Evolutionary conservation across 2,329 filamentous ascomycete species (phyloP).

Genomic region (Fusarium protoensiforme): DNA sequence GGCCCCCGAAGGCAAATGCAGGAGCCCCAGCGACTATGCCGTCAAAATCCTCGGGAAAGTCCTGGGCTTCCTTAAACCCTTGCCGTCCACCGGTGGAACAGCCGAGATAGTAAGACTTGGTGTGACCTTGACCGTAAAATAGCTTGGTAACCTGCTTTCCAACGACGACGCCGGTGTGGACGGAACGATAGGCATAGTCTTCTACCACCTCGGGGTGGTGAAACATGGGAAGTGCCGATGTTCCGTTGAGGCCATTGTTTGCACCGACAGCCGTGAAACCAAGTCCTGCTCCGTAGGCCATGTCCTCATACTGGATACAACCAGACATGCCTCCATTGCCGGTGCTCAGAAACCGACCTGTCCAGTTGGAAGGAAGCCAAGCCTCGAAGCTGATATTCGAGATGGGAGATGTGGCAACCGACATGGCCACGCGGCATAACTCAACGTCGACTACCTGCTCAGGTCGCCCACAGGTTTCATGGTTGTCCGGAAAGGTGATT

Average conservation of each 20-base stretch:
- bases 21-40: constrained; percentile 60
- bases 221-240: constrained; percentile 18
- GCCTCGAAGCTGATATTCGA: constrained; percentile 49
- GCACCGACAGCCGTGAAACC: constrained; percentile 60
- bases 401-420: constrained; percentile 20
- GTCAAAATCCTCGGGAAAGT: constrained; percentile 68
- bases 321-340: constrained; percentile 62
- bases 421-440: constrained; percentile 32
- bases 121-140: constrained; percentile 57
- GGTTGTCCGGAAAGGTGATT: constrained; percentile 25
- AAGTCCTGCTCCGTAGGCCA: constrained; percentile 48
- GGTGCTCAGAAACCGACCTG: constrained; percentile 59
- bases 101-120: constrained; percentile 66
- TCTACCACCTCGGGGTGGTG: constrained; percentile 21
- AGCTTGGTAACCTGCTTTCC: constrained; percentile 23
- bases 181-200: constrained; percentile 33
- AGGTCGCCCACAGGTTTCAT: constrained; percentile 23
- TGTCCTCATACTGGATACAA: constrained; percentile 55
- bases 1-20: constrained; percentile 54
- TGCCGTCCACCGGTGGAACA: constrained; percentile 71
- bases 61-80: constrained; percentile 64
- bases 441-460: constrained; percentile 26
- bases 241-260: constrained; percentile 52
- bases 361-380: constrained; percentile 61
- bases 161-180: constrained; percentile 26